A percentile compares a stretch with the other conserved stretches of the same genome.
phyloP scores from a whole-genome alignment of 129 eudicot genomes.

The Glebionis coronaria region DNA sequence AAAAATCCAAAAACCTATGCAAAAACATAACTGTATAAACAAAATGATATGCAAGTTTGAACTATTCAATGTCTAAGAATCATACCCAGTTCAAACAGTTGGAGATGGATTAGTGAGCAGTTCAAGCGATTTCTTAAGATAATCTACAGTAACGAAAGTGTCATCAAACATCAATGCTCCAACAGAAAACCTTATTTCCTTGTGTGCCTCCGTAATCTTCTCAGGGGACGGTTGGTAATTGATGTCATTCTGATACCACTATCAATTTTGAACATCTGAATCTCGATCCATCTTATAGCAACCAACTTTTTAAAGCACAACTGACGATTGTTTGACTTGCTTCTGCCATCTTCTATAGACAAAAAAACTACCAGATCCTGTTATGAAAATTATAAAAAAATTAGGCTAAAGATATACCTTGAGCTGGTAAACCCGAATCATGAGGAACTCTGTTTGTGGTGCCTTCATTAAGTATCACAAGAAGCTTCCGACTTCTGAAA shows the following conservation, averaged over 20 bases:
- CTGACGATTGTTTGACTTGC: too few relatives aligned
- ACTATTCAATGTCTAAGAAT: background rate
- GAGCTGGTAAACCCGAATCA: too few relatives aligned
- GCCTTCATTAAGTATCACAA: too few relatives aligned
- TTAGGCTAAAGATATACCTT: too few relatives aligned
- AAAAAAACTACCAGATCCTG: too few relatives aligned
- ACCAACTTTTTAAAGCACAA: too few relatives aligned
- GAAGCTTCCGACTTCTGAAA: too few relatives aligned
- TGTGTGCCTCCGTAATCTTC: conserved; percentile 91
- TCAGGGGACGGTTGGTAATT: conserved; percentile 85
- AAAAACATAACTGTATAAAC: conserved; percentile 17
- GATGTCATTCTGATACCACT: conserved; percentile 60
- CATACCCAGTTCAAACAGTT: conserved; percentile 40
- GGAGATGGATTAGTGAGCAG: conserved; percentile 64
- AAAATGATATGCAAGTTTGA: conserved; percentile 9
- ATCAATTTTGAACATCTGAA: too few relatives aligned
- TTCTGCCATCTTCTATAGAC: too few relatives aligned
- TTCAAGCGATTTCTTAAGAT: conserved; percentile 80
- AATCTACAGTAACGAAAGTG: conserved; percentile 71
- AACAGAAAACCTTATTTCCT: conserved; percentile 91
- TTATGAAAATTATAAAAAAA: too few relatives aligned
- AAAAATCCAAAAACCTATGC: conserved; percentile 19
- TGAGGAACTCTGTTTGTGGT: too few relatives aligned
- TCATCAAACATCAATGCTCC: conserved; percentile 93
- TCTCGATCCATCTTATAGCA: too few relatives aligned